Evolutionary conservation across 306 rosid species (phyloP).

Genomic region (Begonia loranthoides): DNA sequence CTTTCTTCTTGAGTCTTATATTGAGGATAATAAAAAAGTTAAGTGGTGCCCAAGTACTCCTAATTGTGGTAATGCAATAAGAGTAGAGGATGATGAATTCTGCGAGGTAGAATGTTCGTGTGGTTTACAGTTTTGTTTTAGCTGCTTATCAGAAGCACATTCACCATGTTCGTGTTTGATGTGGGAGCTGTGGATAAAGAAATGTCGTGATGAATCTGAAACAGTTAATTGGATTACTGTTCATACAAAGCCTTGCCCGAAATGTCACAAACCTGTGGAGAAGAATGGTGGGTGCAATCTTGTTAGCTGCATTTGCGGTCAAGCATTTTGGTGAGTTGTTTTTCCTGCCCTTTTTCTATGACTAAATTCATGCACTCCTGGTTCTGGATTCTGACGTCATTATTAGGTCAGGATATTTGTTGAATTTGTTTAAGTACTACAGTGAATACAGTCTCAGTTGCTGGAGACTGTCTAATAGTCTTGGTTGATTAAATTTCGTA

Average conservation of each 20-base stretch:
- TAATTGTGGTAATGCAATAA: constrained; percentile 91
- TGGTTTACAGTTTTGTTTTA: constrained; percentile 81
- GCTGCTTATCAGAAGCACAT: constrained; percentile 72
- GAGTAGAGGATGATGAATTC: constrained; percentile 60
- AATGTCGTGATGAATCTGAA: constrained; percentile 95
- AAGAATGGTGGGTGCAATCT: constrained; percentile 99
- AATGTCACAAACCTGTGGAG: constrained; percentile 93
- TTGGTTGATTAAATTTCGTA: too few relatives aligned
- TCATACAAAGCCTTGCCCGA: constrained; percentile 88
- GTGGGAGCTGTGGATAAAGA: constrained; percentile 95
- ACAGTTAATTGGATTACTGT: constrained; percentile 97
- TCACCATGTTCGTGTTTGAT: constrained; percentile 92
- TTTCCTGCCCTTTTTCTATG: constrained; percentile 1
- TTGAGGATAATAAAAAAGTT: constrained; percentile 86
- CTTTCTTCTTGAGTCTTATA: constrained; percentile 87
- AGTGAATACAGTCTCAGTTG: too few relatives aligned
- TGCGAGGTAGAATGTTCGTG: constrained; percentile 95
- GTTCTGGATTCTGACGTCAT: neutral
- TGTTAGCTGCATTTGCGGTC: constrained; percentile 93
- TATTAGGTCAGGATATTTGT: too few relatives aligned
- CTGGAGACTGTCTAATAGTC: too few relatives aligned
- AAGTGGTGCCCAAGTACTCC: constrained; percentile 97
- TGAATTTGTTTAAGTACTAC: too few relatives aligned
- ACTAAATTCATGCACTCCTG: neutral
- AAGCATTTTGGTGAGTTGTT: constrained; percentile 78